Evolutionary conservation across 2,329 filamentous ascomycete genomes (phyloP), one percentile per base, ranked within the genome.

Genomic region (Ophiostoma quercus): DNA sequence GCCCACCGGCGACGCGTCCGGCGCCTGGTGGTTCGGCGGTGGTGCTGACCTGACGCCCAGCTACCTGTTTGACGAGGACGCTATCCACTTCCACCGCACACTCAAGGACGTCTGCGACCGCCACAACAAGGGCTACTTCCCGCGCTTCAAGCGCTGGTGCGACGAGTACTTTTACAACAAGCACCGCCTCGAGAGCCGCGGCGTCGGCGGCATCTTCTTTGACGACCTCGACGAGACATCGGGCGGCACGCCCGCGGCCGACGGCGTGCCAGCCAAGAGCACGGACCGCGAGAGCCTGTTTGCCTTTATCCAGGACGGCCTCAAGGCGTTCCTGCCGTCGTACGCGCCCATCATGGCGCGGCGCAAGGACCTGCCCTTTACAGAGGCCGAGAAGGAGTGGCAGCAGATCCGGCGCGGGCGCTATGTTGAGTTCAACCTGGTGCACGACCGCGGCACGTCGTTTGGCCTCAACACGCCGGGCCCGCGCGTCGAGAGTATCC

Each of bases 11-110:
- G 92, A 63, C 25, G 67, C 54, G 43, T 89, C 84, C 68, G 92
- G 94, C 73, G 90, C 93, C 8, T 99, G 95, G 94, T 99, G 95
- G 95, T 99, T 97, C 76, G 95, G 95, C 73, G 95, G 95, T 67
- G 95, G 95, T 70, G 94, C 92, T 68, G 95, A 99, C 79, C 81
- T 99, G 74, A 99, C 95, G 14, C 95, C 95, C 0, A 88, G 86
- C 54, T 99, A 98, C 78, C 87, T 99, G 41, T 98, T 97, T 80
- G 94, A 97, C 75, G 95, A 99, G 79, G 95, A 99, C 79, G 94
- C 92, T 51, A 91, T 96, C 71, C 94, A 97, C 80, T 99, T 99
- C 86, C 95, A 99, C 84, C 88, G 88, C 79, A 92, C 91, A 2
- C 90, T 99, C 76, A 98, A 97, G 81, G 88, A 92, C 65, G 90